phyloP scores from a whole-genome alignment of 2,329 filamentous ascomycete species.

The Cercospora janseana region DNA sequence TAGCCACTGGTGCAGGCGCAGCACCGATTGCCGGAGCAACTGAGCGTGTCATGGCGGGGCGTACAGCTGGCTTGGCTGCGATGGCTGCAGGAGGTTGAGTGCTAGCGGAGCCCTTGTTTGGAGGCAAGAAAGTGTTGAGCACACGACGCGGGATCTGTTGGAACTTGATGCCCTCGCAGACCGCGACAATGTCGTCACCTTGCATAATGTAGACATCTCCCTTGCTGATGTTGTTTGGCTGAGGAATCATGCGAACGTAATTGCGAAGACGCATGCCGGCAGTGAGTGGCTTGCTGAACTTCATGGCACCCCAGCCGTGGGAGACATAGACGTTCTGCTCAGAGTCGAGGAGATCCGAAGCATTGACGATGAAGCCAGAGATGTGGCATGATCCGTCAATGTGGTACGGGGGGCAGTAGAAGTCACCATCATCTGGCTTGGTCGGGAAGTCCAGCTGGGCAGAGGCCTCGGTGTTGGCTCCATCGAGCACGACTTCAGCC shows the following conservation, averaged over 20 bases:
- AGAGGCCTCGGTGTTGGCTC: constrained; percentile 56
- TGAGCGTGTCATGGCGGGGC: constrained; percentile 37
- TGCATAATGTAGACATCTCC: constrained; percentile 62
- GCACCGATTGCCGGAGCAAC: constrained; percentile 32
- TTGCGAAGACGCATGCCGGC: constrained; percentile 55
- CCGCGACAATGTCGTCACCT: constrained; percentile 57
- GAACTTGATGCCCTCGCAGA: constrained; percentile 64
- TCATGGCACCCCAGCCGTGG: constrained; percentile 61
- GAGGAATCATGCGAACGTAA: constrained; percentile 62
- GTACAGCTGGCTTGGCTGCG: constrained; percentile 19
- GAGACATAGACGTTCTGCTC: constrained; percentile 61
- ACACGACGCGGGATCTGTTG: constrained; percentile 64
- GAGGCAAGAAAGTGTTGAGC: constrained; percentile 66
- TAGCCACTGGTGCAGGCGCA: constrained; percentile 27
- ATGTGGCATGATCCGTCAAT: constrained; percentile 59
- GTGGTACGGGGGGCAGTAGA: constrained; percentile 59
- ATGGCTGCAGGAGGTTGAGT: constrained; percentile 39
- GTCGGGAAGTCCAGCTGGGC: constrained; percentile 56
- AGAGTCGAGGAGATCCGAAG: constrained; percentile 57
- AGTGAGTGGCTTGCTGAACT: constrained; percentile 44
- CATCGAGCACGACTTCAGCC: constrained; percentile 58
- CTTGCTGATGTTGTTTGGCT: constrained; percentile 55
- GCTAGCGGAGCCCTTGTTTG: constrained; percentile 45
- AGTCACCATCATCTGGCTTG: constrained; percentile 54
- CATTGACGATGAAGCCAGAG: constrained; percentile 61